Evolutionary conservation across 345 rosid species (phyloP), one percentile per base, ranked within the genome.

Genomic region (Hibiscus syriacus): DNA sequence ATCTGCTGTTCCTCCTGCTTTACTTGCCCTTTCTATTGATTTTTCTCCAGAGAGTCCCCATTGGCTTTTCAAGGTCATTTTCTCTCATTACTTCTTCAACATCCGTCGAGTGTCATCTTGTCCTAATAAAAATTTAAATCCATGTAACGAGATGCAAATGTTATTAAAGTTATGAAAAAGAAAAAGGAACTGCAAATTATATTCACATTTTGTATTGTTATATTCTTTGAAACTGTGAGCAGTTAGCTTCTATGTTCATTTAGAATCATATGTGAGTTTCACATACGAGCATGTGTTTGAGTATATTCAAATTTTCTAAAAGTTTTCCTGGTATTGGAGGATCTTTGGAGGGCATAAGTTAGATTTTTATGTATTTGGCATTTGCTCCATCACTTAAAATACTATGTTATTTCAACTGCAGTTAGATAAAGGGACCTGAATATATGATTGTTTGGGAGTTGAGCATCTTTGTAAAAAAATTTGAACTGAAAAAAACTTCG

Each of bases 21-120:
- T 84, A 58, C 93, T 93, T 60, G 90, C 86, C 59, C 54, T 90
- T 30, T 70, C 80, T 45, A 86, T 93, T 85, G 80, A 87, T 80
- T 81, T 90, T 74, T 88, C 88, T 63, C 94, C 83, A 32, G 97
- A 93, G 81, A 87, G 97, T 79, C 98, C 98, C 74, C 90, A 88
- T 66, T 93, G 98, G 98, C 98, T 88, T 81, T 85, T 87, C 71
- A 93, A 90, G 96, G 98, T 93, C 25, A 59, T 63, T 48, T 69
- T 50, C 71, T 56, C 39, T 72, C 17, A 49, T 30, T 30, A 5
- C 43, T 29, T 50, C 6, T 1, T 3, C 12, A 23, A 16, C 2
- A 34, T 66, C 19, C 0, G 29, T 66, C 19, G 36, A 50, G 32
- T 22, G 53, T 52, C 45, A 10, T 10, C 10, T 50, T 66, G 5